These are phyloP conservation scores for Nemania bipapillata DNA, from an alignment of 2,329 filamentous ascomycete species.

Conservation along the genomic window DNA sequence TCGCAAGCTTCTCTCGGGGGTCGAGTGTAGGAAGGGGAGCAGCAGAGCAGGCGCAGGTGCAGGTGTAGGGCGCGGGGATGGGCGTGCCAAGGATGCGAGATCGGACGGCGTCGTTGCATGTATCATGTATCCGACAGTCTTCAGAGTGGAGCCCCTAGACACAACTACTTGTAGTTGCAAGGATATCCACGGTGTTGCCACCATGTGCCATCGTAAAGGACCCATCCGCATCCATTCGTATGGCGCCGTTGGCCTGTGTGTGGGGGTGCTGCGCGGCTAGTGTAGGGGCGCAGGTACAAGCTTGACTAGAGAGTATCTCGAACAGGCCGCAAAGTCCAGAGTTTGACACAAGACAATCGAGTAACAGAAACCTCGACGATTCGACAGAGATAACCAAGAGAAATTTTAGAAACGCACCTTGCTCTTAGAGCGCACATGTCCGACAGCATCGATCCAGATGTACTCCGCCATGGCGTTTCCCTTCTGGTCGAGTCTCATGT, in stretches of 20 bases:
- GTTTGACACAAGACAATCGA: constrained; percentile 44
- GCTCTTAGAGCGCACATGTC: constrained; percentile 91
- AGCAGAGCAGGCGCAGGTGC: not conserved
- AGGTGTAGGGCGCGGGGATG: not conserved
- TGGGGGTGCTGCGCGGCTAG: constrained; percentile 20
- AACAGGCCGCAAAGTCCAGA: not conserved
- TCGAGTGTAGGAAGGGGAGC: not conserved
- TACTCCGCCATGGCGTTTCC: constrained; percentile 93
- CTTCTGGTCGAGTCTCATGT: constrained; percentile 88
- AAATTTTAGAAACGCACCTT: constrained; percentile 73
- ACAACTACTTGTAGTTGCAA: not conserved
- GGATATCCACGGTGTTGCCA: constrained; percentile 10
- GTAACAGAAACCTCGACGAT: constrained; percentile 46
- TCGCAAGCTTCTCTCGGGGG: constrained; percentile 7
- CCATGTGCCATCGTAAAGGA: constrained; percentile 1
- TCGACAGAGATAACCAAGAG: constrained; percentile 42
- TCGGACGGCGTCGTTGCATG: constrained; percentile 39
- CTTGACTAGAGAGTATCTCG: constrained; percentile 28
- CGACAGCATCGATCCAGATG: constrained; percentile 90
- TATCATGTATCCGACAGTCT: constrained; percentile 3
- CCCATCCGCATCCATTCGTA: constrained; percentile 9
- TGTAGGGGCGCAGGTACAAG: constrained; percentile 22
- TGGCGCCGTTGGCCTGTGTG: constrained; percentile 12
- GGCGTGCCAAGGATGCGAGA: constrained; percentile 39
- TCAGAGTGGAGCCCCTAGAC: constrained; percentile 2